phyloP scores from a whole-genome alignment of 2,329 filamentous ascomycete genomes.

The Tolypocladium tropicale region DNA sequence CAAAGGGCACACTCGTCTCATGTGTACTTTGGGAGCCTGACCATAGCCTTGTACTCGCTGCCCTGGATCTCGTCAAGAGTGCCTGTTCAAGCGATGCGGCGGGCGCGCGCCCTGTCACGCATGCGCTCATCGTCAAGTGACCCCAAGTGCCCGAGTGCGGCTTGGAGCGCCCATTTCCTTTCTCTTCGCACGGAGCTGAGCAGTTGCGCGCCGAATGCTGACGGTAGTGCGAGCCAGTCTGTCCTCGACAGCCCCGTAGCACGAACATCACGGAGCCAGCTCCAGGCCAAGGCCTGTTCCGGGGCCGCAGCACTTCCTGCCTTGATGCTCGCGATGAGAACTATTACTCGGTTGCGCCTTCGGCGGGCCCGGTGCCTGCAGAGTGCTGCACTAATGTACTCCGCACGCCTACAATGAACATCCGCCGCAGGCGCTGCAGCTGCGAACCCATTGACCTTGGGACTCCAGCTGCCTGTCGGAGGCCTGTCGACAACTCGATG shows the following conservation, averaged over 20 bases:
- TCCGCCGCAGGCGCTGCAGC: background rate
- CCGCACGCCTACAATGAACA: background rate
- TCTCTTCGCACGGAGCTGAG: no score
- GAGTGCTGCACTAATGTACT: background rate
- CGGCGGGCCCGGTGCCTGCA: background rate
- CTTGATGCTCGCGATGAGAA: background rate
- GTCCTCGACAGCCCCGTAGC: background rate
- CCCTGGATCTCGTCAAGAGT: background rate
- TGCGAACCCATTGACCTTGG: no score
- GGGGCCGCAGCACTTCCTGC: background rate
- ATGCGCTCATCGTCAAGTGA: constrained; percentile 4
- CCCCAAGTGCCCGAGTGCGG: background rate
- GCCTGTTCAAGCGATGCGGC: background rate
- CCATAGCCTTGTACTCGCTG: no score
- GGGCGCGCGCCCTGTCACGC: background rate
- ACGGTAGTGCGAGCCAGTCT: no score
- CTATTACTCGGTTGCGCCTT: background rate
- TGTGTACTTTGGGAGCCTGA: background rate
- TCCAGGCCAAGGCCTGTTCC: background rate
- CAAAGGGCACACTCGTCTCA: background rate
- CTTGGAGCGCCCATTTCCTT: background rate
- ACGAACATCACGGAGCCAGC: background rate
- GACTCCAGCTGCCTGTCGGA: background rate
- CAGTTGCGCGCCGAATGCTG: no score
- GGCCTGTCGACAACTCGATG: background rate